phyloP scores from a whole-genome alignment of 139 green algal species.

The Tetratostichococcus sp. region DNA sequence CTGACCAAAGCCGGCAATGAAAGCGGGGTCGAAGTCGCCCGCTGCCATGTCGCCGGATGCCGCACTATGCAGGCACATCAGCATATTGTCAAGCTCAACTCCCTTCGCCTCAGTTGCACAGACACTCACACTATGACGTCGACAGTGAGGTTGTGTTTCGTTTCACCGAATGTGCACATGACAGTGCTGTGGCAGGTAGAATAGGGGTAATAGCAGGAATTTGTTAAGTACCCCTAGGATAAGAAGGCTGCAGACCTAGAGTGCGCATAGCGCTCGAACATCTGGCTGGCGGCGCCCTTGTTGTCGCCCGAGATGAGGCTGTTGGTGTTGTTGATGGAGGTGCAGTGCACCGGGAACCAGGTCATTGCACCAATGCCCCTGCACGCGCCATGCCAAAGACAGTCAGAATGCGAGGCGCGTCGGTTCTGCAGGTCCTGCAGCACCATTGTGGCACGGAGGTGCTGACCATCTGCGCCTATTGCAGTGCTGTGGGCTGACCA shows the following conservation, averaged over 20 bases:
- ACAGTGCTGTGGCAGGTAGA: too few relatives aligned
- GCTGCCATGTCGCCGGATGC: not conserved
- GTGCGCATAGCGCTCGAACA: slow-evolving; percentile 47
- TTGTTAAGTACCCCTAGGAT: too few relatives aligned
- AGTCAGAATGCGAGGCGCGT: not conserved
- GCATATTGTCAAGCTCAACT: too few relatives aligned
- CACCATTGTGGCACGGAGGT: too few relatives aligned
- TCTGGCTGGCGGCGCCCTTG: slow-evolving; percentile 72
- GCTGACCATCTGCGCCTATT: too few relatives aligned
- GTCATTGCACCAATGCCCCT: slow-evolving; percentile 40
- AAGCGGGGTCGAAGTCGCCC: slow-evolving; percentile 13
- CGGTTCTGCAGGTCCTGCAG: not conserved
- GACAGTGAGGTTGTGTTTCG: too few relatives aligned
- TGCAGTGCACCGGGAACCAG: slow-evolving; percentile 87
- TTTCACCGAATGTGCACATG: too few relatives aligned
- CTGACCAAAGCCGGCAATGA: slow-evolving; percentile 78
- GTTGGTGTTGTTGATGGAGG: slow-evolving; percentile 88
- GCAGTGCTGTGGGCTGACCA: too few relatives aligned
- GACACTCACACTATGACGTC: too few relatives aligned
- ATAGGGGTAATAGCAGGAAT: too few relatives aligned
- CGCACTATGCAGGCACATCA: slow-evolving; percentile 11
- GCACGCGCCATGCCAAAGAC: not conserved
- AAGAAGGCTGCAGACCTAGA: not conserved
- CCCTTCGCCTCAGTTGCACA: too few relatives aligned
- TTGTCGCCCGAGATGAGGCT: slow-evolving; percentile 77